A percentile compares a stretch with the other conserved stretches of the same genome.
These are phyloP conservation scores for Mycosphaerelloides madeirae DNA, from an alignment of 2,329 filamentous ascomycete species.

Conservation along the genomic window DNA sequence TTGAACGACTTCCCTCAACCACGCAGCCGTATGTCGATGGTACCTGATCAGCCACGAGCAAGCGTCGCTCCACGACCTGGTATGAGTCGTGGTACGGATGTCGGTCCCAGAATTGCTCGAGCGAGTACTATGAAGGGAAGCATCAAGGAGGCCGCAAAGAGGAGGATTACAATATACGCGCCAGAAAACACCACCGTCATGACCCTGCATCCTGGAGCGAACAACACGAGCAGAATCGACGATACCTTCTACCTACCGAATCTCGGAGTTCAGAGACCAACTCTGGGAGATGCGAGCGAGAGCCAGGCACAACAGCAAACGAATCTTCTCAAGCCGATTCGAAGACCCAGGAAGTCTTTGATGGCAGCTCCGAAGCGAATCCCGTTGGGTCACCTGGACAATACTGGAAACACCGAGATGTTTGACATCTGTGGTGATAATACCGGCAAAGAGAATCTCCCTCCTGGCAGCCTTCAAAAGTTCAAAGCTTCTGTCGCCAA, in stretches of 20 bases:
- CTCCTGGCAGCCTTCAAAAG: constrained; percentile 40
- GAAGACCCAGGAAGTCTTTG: constrained; percentile 38
- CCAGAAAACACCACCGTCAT: constrained; percentile 50
- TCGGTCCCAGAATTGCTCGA: neutral
- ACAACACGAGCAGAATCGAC: constrained; percentile 27
- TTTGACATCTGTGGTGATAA: constrained; percentile 34
- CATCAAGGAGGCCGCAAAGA: constrained; percentile 35
- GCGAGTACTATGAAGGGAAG: neutral
- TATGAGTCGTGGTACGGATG: neutral
- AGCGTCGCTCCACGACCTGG: too few species aligned
- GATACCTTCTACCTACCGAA: constrained; percentile 27
- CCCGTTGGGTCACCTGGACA: constrained; percentile 39
- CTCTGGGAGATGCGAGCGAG: constrained; percentile 1
- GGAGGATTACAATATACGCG: constrained; percentile 47
- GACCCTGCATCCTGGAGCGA: constrained; percentile 48
- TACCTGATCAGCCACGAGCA: too few species aligned
- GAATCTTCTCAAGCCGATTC: constrained; percentile 27
- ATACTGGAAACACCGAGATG: neutral
- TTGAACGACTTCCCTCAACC: too few species aligned
- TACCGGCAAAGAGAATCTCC: constrained; percentile 60
- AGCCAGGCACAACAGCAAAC: constrained; percentile 2
- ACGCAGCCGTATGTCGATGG: too few species aligned
- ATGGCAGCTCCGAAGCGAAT: constrained; percentile 45
- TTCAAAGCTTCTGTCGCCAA: constrained; percentile 1
- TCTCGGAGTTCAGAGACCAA: neutral